These are phyloP conservation scores for Diatrype stigma DNA, from an alignment of 2,329 filamentous ascomycete species.

Conservation along the genomic window DNA sequence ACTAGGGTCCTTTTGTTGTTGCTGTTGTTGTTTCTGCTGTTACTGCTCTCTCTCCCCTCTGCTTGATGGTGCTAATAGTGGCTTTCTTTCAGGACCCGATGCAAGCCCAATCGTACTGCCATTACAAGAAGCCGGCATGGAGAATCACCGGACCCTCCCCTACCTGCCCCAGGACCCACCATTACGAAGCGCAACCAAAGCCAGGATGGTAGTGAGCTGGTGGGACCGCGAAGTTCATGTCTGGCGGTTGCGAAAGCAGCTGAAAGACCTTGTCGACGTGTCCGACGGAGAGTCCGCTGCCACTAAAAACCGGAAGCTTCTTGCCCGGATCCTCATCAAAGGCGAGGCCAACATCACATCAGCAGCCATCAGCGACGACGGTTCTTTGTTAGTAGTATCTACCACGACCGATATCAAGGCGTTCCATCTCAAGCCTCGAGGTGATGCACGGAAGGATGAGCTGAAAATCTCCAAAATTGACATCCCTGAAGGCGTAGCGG, in stretches of 20 bases:
- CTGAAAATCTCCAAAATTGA: conserved; percentile 69
- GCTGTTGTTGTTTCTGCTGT: too few species aligned
- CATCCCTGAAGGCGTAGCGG: conserved; percentile 52
- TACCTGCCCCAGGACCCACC: conserved; percentile 76
- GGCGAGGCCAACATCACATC: conserved; percentile 82
- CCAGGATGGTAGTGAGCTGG: conserved; percentile 80
- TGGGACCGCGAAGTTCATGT: conserved; percentile 86
- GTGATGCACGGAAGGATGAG: conserved; percentile 49
- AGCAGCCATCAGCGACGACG: conserved; percentile 66
- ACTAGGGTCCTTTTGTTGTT: too few species aligned
- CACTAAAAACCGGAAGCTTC: conserved; percentile 57
- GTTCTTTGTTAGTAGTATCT: conserved; percentile 70
- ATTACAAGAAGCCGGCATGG: conserved; percentile 69
- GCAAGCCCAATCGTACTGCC: conserved; percentile 79
- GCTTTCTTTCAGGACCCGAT: conserved; percentile 68
- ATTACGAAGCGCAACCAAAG: conserved; percentile 66
- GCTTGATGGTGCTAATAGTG: too few species aligned
- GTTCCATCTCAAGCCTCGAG: conserved; percentile 61
- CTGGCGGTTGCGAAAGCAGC: conserved; percentile 58
- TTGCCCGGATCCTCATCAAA: conserved; percentile 64
- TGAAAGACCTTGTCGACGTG: conserved; percentile 41
- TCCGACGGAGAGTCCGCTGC: conserved; percentile 37
- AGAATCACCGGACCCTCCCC: conserved; percentile 79
- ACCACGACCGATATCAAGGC: conserved; percentile 72
- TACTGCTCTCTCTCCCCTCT: too few species aligned